phyloP scores from a whole-genome alignment of 495 filamentous ascomycete species.

The Aspergillus olivimuriae region DNA sequence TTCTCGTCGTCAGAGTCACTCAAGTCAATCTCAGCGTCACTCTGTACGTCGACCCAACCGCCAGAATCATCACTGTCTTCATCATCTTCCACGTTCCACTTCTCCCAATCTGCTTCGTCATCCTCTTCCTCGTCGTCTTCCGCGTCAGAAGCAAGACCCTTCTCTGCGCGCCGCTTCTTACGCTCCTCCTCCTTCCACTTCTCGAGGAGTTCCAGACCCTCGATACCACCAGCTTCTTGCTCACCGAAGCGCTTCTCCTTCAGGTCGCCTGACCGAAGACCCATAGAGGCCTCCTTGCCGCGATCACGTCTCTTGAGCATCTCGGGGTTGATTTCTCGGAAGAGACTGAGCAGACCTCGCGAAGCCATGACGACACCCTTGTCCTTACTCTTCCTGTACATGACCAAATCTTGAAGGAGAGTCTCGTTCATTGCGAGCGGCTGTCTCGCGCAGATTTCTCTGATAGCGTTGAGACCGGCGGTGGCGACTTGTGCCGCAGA shows the following conservation, averaged over 20 bases:
- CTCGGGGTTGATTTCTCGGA: constrained; percentile 81
- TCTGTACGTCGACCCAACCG: constrained; percentile 90
- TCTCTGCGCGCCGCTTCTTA: constrained; percentile 60
- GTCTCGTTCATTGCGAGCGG: constrained; percentile 94
- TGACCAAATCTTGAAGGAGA: constrained; percentile 88
- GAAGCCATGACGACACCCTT: constrained; percentile 98
- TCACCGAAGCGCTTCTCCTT: constrained; percentile 72
- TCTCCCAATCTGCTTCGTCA: constrained; percentile 64
- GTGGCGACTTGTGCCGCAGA: constrained; percentile 85
- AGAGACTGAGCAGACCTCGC: constrained; percentile 81
- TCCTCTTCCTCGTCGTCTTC: constrained; percentile 51
- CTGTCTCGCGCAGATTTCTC: constrained; percentile 87
- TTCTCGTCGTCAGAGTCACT: constrained; percentile 65
- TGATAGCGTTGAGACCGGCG: constrained; percentile 89
- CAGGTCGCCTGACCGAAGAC: constrained; percentile 59
- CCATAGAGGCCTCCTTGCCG: constrained; percentile 88
- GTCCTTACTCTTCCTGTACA: constrained; percentile 96
- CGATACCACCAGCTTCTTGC: constrained; percentile 73
- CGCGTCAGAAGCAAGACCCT: constrained; percentile 51
- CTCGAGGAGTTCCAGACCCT: constrained; percentile 87
- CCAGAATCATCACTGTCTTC: constrained; percentile 67
- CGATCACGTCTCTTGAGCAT: constrained; percentile 86
- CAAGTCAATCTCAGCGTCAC: constrained; percentile 72
- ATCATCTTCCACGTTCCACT: constrained; percentile 80
- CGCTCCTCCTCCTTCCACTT: constrained; percentile 90